Evolutionary conservation across 345 rosid genomes (phyloP).

Genomic region (Rhodamnia argentea): DNA sequence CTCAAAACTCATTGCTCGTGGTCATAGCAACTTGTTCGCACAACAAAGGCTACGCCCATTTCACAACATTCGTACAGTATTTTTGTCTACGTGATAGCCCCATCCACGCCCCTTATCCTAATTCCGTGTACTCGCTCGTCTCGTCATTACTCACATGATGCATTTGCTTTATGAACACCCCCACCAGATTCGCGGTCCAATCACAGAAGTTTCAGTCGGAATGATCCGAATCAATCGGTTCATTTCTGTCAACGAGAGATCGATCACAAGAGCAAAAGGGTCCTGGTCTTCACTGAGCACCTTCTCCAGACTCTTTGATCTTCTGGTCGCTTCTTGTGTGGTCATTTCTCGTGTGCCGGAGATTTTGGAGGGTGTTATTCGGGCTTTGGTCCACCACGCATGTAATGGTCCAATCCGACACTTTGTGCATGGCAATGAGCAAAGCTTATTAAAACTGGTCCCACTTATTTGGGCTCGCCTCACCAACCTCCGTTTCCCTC

Average conservation of each 20-base stretch:
- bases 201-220: neutral
- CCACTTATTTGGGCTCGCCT: neutral
- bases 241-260: neutral
- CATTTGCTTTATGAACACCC: neutral
- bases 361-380: neutral
- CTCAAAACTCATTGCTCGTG: neutral
- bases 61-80: neutral
- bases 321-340: neutral
- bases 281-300: neutral
- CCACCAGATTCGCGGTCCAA: neutral
- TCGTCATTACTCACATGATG: rapidly evolving
- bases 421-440: neutral
- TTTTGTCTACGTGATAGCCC: neutral
- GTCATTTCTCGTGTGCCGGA: neutral
- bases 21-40: neutral
- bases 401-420: neutral
- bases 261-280: neutral
- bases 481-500: neutral
- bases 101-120: neutral
- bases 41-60: neutral
- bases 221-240: neutral
- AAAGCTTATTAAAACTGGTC: neutral
- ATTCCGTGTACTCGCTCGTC: rapidly evolving
- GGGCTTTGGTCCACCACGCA: neutral
- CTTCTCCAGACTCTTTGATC: neutral